Conservation (phyloP, 352 stramenopile species). For the Globisporangium paroecandrum region DNA sequence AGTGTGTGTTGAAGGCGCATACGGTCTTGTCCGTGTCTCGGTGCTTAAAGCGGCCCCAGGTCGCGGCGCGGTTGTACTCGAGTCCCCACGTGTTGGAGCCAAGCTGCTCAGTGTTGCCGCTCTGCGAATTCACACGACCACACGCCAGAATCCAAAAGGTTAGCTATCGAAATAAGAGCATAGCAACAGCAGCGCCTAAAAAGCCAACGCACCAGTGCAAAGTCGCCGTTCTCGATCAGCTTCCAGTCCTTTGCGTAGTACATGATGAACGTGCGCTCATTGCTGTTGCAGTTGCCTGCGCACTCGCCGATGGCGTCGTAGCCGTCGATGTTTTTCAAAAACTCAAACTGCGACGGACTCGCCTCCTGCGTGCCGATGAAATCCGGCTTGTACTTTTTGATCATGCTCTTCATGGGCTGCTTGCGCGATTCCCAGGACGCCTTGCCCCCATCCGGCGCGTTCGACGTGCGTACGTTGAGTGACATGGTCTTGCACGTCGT, state of each 20-base stretch:
- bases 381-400: slow-evolving; percentile 51
- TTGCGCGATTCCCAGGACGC: slow-evolving; percentile 47
- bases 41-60: slow-evolving; percentile 20
- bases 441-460: slow-evolving; percentile 23
- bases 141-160: not conserved
- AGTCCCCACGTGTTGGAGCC: slow-evolving; percentile 20
- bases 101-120: slow-evolving; percentile 4
- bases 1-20: slow-evolving; percentile 27
- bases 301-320: slow-evolving; percentile 60
- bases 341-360: slow-evolving; percentile 53
- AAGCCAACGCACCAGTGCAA: slow-evolving; percentile 38
- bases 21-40: slow-evolving; percentile 15
- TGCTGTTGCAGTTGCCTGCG: slow-evolving; percentile 48
- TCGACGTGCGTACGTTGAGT: slow-evolving; percentile 75
- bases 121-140: not conserved
- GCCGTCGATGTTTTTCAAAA: slow-evolving; percentile 45
- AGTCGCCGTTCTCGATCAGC: slow-evolving; percentile 52
- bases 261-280: slow-evolving; percentile 58
- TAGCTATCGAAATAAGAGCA: not conserved
- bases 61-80: slow-evolving; percentile 18
- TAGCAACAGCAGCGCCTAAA: not conserved
- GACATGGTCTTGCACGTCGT: slow-evolving; percentile 37
- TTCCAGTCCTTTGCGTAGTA: slow-evolving; percentile 53
- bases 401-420: slow-evolving; percentile 46
- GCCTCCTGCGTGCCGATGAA: slow-evolving; percentile 80